Percentiles rank a stretch among this genome's conserved stretches.
These are phyloP conservation scores for Prunus mira DNA, from an alignment of 306 rosid species.

Conservation along the genomic window DNA sequence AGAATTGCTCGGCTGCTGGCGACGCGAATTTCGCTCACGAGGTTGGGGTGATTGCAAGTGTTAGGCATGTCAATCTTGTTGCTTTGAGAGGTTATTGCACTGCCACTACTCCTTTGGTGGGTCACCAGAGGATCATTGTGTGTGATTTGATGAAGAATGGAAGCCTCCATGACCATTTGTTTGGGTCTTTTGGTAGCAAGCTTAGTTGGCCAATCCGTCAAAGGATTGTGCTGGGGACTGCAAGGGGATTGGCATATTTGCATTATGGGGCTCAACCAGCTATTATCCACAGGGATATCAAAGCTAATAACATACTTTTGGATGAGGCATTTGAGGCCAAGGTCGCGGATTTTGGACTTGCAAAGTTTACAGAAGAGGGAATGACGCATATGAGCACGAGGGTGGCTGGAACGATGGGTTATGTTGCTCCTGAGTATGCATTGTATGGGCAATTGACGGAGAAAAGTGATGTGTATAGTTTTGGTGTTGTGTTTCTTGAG, in stretches of 20 bases:
- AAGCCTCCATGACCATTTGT: conserved; percentile 85
- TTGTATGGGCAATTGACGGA: conserved; percentile 91
- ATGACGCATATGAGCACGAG: conserved; percentile 94
- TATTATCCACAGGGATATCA: conserved; percentile 87
- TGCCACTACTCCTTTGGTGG: conserved; percentile 73
- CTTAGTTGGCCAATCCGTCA: conserved; percentile 84
- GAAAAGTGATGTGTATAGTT: conserved; percentile 87
- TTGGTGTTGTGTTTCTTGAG: conserved; percentile 88
- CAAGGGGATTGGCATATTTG: conserved; percentile 88
- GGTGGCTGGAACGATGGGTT: conserved; percentile 97
- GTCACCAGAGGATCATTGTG: conserved; percentile 93
- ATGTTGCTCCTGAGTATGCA: conserved; percentile 96
- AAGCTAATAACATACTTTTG: conserved; percentile 84
- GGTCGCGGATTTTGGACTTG: conserved; percentile 94
- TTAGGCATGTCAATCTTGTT: conserved; percentile 86
- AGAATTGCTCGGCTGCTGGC: conserved; percentile 89
- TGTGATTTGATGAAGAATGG: conserved; percentile 95
- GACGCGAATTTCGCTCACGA: conserved; percentile 78
- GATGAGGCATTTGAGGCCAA: conserved; percentile 79
- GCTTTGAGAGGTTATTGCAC: conserved; percentile 84
- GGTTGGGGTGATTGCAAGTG: conserved; percentile 90
- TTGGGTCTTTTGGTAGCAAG: conserved; percentile 46
- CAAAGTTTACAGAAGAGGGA: conserved; percentile 86
- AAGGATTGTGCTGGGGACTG: conserved; percentile 75
- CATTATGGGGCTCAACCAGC: conserved; percentile 95